These are phyloP conservation scores for Ogataea hybrid DNA, from an alignment of 1,139 yeast genomes.

Conservation along the genomic window DNA sequence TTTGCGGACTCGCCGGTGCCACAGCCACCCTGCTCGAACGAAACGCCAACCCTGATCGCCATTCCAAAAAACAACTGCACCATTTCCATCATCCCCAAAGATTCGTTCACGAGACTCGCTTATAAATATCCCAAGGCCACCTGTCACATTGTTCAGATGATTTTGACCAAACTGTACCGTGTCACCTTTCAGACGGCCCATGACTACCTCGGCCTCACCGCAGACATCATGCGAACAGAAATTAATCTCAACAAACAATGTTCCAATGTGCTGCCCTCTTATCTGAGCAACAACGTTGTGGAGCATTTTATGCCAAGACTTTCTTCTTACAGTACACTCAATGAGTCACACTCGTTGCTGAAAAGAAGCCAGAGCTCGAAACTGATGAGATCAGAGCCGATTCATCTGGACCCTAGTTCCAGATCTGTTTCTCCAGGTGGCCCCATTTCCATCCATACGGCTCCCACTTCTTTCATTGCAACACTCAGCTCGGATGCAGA, in stretches of 20 bases:
- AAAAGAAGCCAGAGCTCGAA: constrained; percentile 15
- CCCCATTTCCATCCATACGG: constrained; percentile 1
- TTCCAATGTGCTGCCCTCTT: constrained; percentile 56
- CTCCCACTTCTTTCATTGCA: constrained; percentile 9
- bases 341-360: constrained; percentile 6
- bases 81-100: constrained; percentile 86
- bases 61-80: constrained; percentile 70
- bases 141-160: constrained; percentile 92
- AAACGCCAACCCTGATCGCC: constrained; percentile 52
- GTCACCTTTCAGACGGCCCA: constrained; percentile 92
- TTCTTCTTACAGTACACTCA: constrained; percentile 14
- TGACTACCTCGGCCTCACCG: constrained; percentile 78
- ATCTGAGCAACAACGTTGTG: constrained; percentile 57
- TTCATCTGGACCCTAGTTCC: constrained; percentile 1
- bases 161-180: constrained; percentile 78
- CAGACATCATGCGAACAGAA: constrained; percentile 80
- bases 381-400: constrained; percentile 4
- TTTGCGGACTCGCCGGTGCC: constrained; percentile 14
- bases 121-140: constrained; percentile 83
- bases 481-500: constrained; percentile 17
- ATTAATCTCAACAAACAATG: constrained; percentile 54
- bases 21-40: constrained; percentile 13
- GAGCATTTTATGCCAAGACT: constrained; percentile 37
- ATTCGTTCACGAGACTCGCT: constrained; percentile 74
- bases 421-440: constrained; percentile 3